Percentiles rank a stretch among this genome's conserved stretches.
Evolutionary conservation across 228 moss, liverwort and hornwort species (phyloP).

Genomic region (Sphagnum fallax): DNA sequence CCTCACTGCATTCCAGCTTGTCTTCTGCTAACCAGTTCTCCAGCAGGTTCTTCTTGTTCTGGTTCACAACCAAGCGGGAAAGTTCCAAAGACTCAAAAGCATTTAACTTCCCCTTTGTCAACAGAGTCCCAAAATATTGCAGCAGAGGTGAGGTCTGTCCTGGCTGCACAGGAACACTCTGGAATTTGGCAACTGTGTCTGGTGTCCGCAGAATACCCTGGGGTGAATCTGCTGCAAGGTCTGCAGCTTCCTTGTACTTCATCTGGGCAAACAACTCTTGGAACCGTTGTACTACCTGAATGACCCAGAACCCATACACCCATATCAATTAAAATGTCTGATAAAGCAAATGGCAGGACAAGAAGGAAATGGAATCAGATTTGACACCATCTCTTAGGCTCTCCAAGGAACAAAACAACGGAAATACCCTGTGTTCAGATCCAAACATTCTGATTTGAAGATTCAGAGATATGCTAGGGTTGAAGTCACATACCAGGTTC

Average conservation of each 20-base stretch:
- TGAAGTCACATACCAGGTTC: slow-evolving; percentile 51
- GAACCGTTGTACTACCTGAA: slow-evolving; percentile 89
- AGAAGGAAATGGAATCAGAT: no score
- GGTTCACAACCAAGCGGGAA: slow-evolving; percentile 31
- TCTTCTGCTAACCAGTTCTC: slow-evolving; percentile 50
- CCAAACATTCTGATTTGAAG: no score
- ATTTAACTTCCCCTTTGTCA: slow-evolving; percentile 80
- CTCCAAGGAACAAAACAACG: no score
- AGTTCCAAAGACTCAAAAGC: slow-evolving; percentile 44
- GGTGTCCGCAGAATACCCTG: slow-evolving; percentile 83
- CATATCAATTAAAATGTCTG: no score
- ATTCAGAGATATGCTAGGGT: no score
- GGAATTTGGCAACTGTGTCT: slow-evolving; percentile 83
- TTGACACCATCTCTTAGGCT: no score
- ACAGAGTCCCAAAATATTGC: slow-evolving; percentile 78
- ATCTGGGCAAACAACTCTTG: slow-evolving; percentile 84
- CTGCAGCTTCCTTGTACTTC: slow-evolving; percentile 85
- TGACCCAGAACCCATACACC: not conserved
- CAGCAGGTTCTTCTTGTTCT: slow-evolving; percentile 41
- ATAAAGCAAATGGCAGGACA: no score
- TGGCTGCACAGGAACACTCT: slow-evolving; percentile 82
- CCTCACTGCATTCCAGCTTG: slow-evolving; percentile 45
- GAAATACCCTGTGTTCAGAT: no score
- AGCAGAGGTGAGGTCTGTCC: slow-evolving; percentile 85
- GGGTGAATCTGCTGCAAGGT: slow-evolving; percentile 86